Base-by-base conservation (phyloP, 176 grass and related monocot species). In the Phoenix roebelenii region DNA sequence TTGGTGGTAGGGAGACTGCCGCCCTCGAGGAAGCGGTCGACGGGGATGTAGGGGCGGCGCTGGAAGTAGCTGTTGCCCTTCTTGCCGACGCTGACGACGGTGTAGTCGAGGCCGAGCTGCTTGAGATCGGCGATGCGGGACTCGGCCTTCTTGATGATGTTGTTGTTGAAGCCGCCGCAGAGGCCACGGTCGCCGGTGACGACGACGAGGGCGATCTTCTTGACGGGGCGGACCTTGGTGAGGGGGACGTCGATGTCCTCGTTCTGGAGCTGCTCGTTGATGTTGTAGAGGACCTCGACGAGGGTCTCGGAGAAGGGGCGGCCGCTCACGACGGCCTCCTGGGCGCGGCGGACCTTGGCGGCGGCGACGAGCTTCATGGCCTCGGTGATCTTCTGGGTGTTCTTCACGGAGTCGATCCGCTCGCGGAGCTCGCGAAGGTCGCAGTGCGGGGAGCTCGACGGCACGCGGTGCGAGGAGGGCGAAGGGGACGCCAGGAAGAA, bases 311-410 rank as follows among this genome's bases (percentile, higher is more conserved):
- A 94, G 84, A 94, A 94, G 71, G 89, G 89, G 15, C 89, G 84
- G 16, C 84, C 83, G 0, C 82, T 87, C 3, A 94, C 84, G 7
- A 94, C 84, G 3, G 89, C 89, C 75, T 94, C 89, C 71, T 88
- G 89, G 2, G 89, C 89, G 49, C 89, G 89, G 22, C 89, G 74
- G 51, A 94, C 89, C 78, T 88, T 94, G 50, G 89, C 89, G 23
- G 89, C 89, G 10, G 89, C 84, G 25, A 94, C 89, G 1, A 88
- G 84, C 80, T 94, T 94, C 89, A 94, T 94, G 60, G 89, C 89
- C 74, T 94, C 89, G 5, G 89, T 94, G 71, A 94, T 94, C 89
- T 94, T 94, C 72, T 94, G 80, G 53, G 89, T 94, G 78, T 94
- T 94, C 9, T 65, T 54, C 49, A 94, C 89, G 3, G 89, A 94